Conservation (phyloP, 2,329 filamentous ascomycete species). For the Amylocarpus encephaloides region DNA sequence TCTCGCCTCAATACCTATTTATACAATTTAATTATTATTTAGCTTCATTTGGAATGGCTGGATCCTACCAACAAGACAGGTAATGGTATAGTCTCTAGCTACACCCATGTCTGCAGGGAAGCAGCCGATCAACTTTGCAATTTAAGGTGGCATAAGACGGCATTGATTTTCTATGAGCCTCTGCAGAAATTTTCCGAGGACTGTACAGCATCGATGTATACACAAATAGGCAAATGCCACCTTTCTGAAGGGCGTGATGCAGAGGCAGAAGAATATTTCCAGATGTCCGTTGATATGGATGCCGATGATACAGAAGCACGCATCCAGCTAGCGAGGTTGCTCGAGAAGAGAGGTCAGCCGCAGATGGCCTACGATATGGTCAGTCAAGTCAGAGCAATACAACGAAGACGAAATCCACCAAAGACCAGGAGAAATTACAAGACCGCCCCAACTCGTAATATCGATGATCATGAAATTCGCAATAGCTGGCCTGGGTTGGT, state of each 20-base stretch:
- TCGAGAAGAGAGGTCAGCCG: slow-evolving; percentile 65
- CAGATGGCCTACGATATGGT: slow-evolving; percentile 73
- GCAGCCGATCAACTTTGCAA: slow-evolving; percentile 53
- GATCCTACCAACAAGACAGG: slow-evolving; percentile 50
- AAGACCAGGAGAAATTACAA: neutral
- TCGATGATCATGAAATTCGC: no score
- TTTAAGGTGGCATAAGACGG: slow-evolving; percentile 44
- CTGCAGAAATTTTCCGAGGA: slow-evolving; percentile 44
- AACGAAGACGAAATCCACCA: slow-evolving; percentile 5
- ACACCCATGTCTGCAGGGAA: slow-evolving; percentile 74
- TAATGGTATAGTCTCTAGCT: slow-evolving; percentile 52
- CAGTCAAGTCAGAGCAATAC: slow-evolving; percentile 64
- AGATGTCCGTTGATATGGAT: slow-evolving; percentile 67
- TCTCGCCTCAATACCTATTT: neutral
- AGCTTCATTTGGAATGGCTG: slow-evolving; percentile 65
- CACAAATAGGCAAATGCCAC: slow-evolving; percentile 56
- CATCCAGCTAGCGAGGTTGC: slow-evolving; percentile 75
- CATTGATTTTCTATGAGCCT: slow-evolving; percentile 51
- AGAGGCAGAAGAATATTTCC: slow-evolving; percentile 71
- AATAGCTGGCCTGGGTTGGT: no score
- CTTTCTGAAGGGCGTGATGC: slow-evolving; percentile 54
- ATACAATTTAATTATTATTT: slow-evolving; percentile 9
- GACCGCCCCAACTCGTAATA: no score
- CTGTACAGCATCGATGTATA: slow-evolving; percentile 39
- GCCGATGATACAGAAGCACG: slow-evolving; percentile 68